phyloP scores from a whole-genome alignment of 2,329 filamentous ascomycete genomes.

The Chaetothyriales sp. region DNA sequence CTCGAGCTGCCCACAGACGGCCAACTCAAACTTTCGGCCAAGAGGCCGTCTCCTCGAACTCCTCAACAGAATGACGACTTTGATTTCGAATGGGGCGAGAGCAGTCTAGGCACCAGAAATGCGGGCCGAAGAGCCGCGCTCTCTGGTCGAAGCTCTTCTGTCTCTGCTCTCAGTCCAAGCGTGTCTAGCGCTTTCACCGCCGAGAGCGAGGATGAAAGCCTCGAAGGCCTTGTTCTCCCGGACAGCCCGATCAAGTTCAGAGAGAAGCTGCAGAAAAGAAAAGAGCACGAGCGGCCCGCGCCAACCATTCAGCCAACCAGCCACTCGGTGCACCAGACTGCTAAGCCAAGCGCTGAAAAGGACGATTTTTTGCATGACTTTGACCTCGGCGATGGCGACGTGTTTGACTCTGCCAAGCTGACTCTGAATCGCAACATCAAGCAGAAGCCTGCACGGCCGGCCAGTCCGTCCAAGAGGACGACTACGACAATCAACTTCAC shows the following conservation, averaged over 20 bases:
- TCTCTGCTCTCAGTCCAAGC: slow-evolving; percentile 82
- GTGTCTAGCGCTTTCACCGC: slow-evolving; percentile 79
- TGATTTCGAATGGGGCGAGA: slow-evolving; percentile 76
- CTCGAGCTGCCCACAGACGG: slow-evolving; percentile 57
- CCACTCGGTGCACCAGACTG: slow-evolving; percentile 18
- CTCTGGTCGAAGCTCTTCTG: slow-evolving; percentile 71
- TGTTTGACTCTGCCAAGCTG: slow-evolving; percentile 66
- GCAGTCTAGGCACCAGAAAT: slow-evolving; percentile 79
- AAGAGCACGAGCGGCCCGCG: slow-evolving; percentile 27
- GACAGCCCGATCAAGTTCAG: slow-evolving; percentile 70
- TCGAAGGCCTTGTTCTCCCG: slow-evolving; percentile 80
- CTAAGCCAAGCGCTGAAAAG: slow-evolving; percentile 22
- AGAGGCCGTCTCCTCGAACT: slow-evolving; percentile 49
- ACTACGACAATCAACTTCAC: slow-evolving; percentile 85
- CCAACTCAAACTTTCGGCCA: slow-evolving; percentile 46
- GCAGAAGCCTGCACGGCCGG: slow-evolving; percentile 57
- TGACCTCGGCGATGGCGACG: slow-evolving; percentile 70
- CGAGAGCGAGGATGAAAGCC: slow-evolving; percentile 85
- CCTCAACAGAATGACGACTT: slow-evolving; percentile 60
- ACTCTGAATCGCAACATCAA: slow-evolving; percentile 86
- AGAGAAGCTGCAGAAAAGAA: slow-evolving; percentile 60
- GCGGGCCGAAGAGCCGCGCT: slow-evolving; percentile 68
- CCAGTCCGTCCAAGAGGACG: slow-evolving; percentile 49
- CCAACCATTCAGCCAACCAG: slow-evolving; percentile 20
- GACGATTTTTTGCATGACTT: slow-evolving; percentile 80